Base-by-base conservation (phyloP, 768 basidiomycete species). In the Pisolithus albus region DNA sequence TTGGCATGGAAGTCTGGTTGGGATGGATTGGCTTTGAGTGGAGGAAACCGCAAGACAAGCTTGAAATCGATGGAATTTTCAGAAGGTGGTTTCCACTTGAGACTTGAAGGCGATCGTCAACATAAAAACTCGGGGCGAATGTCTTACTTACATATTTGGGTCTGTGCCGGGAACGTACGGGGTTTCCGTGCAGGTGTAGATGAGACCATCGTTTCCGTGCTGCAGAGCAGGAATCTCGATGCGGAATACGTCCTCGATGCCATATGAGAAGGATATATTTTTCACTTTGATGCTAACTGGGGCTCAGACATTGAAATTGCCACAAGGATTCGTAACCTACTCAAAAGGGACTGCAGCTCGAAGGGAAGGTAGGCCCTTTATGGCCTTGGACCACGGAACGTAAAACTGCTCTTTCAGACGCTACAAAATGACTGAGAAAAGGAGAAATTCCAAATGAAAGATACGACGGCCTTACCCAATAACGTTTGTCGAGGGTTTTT, bases 41-140 rank as follows among this genome's bases (percentile, higher is more conserved):
- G 81, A 1, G 95, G 93, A 66, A 98, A 99, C 30, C 92, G 85
- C n/a, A 99, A 73, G 46, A 93, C 80, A 26, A 98, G 84, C 66
- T 92, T 92, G 75, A 99, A 98, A 68, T 99, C 96, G 60, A 98
- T 86, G 1, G 93, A 94, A 65, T 99, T 99, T 64, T 98, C 95
- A 2, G 87, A 89, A 0, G 96, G 93, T 1, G 94, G 93, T 68
- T 99, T 99, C 96, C 96, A 99, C 69, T 99, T 99, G 62, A 99
- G 68, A 56, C 95, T 98, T 48, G 32, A 16, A 44, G 56, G 21
- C 30, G 10, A 55, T 54, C 32, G 34, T 50, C 47, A 59, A 37
- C 28, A 16, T 28, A 24, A 9, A 9, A 4, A 47, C 21, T 18
- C 15, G 21, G 4, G 45, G 52, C 21, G 34, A 18, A 49, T 18